A percentile compares a stretch with the other conserved stretches of the same genome.
Evolutionary conservation across 2,329 filamentous ascomycete genomes (phyloP).

Genomic region (Domatiomyces globalis): DNA sequence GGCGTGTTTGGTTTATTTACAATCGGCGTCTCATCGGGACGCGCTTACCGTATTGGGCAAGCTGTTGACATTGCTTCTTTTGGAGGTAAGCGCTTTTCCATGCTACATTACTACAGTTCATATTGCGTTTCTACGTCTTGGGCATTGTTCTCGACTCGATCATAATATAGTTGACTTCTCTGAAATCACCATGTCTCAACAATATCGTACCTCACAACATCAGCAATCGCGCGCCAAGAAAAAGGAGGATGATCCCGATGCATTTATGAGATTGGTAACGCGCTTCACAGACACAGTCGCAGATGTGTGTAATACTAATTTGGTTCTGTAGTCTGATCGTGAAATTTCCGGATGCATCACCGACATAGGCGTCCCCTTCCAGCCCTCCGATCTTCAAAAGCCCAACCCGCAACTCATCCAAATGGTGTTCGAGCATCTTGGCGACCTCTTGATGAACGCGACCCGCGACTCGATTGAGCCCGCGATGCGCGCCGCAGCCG

Average conservation of each 20-base stretch:
- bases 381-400: constrained; percentile 73
- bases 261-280: constrained; percentile 41
- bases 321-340: constrained; percentile 40
- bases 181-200: constrained; percentile 36
- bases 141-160: neutral
- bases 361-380: constrained; percentile 87
- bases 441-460: constrained; percentile 81
- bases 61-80: neutral
- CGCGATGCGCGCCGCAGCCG: constrained; percentile 81
- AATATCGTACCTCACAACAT: constrained; percentile 32
- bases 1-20: neutral
- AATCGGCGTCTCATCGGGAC: too few species aligned
- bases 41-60: neutral
- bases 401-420: constrained; percentile 90
- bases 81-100: too few species aligned
- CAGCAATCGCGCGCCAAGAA: constrained; percentile 35
- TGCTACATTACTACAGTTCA: too few species aligned
- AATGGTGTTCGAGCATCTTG: constrained; percentile 96
- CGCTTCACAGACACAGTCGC: neutral
- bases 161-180: neutral
- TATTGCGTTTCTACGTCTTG: neutral
- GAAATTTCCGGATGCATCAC: constrained; percentile 96
- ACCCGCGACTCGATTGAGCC: constrained; percentile 89
- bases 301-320: constrained; percentile 10
- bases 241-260: constrained; percentile 44